phyloP scores from a whole-genome alignment of 2,329 filamentous ascomycete genomes.

The Exophiala calicioides region DNA sequence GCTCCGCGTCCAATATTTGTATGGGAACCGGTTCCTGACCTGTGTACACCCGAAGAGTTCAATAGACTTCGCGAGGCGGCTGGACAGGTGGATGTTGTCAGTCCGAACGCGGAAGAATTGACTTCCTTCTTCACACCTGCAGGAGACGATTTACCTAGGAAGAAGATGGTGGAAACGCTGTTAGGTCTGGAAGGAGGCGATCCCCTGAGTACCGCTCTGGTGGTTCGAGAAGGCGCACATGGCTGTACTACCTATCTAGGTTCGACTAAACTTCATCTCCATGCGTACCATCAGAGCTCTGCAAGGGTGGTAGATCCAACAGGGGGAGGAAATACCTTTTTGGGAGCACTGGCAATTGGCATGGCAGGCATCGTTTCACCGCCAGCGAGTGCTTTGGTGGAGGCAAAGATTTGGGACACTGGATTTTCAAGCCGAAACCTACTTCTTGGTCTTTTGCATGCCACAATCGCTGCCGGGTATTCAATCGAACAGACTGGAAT shows the following conservation, averaged over 20 bases:
- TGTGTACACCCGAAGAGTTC: conserved; percentile 70
- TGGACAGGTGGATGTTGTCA: conserved; percentile 60
- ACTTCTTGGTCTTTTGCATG: conserved; percentile 74
- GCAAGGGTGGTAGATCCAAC: conserved; percentile 79
- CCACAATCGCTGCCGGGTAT: conserved; percentile 81
- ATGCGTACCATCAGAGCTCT: conserved; percentile 65
- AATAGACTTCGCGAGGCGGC: conserved; percentile 56
- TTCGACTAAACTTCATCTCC: conserved; percentile 65
- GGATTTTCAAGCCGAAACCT: conserved; percentile 40
- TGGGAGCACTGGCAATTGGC: conserved; percentile 59
- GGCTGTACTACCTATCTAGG: conserved; percentile 53
- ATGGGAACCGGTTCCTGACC: conserved; percentile 93
- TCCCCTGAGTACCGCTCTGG: conserved; percentile 32
- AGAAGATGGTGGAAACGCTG: conserved; percentile 38
- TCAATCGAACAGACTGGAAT: conserved; percentile 93
- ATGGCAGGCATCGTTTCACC: conserved; percentile 40
- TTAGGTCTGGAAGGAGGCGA: conserved; percentile 41
- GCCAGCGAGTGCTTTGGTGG: conserved; percentile 34
- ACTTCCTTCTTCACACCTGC: conserved; percentile 70
- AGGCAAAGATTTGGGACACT: conserved; percentile 24
- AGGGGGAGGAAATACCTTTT: conserved; percentile 87
- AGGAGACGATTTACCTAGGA: conserved; percentile 30
- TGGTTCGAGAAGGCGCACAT: conserved; percentile 64
- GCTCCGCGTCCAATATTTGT: conserved; percentile 71
- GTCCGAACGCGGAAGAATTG: conserved; percentile 88